These are phyloP conservation scores for Basidiobolus meristosporus DNA, from an alignment of 371 early-diverging fungal genomes.

Conservation along the genomic window DNA sequence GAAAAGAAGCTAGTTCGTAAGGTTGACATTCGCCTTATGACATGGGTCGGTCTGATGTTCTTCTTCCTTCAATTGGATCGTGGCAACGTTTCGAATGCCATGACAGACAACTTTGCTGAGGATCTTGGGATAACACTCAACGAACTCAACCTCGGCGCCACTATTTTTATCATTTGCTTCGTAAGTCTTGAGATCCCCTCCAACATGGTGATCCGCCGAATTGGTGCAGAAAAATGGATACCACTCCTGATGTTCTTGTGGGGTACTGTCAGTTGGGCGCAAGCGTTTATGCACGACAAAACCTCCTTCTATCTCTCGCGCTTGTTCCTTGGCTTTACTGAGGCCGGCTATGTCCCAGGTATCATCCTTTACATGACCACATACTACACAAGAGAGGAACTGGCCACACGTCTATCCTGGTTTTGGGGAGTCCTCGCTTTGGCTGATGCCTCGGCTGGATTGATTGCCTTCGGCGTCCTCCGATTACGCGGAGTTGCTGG, in stretches of 20 bases:
- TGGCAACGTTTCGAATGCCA: slow-evolving; percentile 15
- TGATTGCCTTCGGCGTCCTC: slow-evolving; percentile 24
- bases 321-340: slow-evolving; percentile 28
- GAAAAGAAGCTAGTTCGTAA: slow-evolving; percentile 11
- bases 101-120: slow-evolving; percentile 15
- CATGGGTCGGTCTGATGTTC: slow-evolving; percentile 14
- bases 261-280: slow-evolving; percentile 29
- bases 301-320: slow-evolving; percentile 16
- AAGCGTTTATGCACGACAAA: slow-evolving; percentile 12
- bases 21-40: slow-evolving; percentile 9
- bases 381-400: slow-evolving; percentile 54
- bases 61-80: slow-evolving; percentile 15
- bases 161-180: slow-evolving; percentile 14
- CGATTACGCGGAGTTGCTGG: slow-evolving; percentile 27
- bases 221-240: slow-evolving; percentile 31
- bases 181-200: slow-evolving; percentile 17
- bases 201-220: slow-evolving; percentile 20
- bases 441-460: slow-evolving; percentile 57
- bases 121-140: slow-evolving; percentile 15
- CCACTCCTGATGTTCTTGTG: slow-evolving; percentile 34
- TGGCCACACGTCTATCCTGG: slow-evolving; percentile 22
- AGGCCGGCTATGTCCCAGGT: slow-evolving; percentile 40
- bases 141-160: slow-evolving; percentile 13
- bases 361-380: slow-evolving; percentile 46
- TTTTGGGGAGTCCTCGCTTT: slow-evolving; percentile 40